phyloP scores from a whole-genome alignment of 441 rosid species.

The Brassica balearica region DNA sequence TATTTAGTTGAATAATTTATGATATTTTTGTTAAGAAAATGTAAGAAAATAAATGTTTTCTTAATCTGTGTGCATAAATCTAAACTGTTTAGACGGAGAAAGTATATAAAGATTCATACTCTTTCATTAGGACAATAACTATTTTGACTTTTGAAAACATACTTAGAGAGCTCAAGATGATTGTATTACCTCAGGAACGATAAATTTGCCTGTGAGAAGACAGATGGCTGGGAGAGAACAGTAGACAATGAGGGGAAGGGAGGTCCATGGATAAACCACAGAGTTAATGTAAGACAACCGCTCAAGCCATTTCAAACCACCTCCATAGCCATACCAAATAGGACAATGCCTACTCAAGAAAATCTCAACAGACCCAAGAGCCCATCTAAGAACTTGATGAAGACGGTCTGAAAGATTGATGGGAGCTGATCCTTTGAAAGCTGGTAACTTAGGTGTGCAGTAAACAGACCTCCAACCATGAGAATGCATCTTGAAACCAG shows the following conservation, averaged over 20 bases:
- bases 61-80: neutral
- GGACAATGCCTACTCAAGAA: slow-evolving; percentile 97
- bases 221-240: slow-evolving; percentile 95
- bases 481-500: slow-evolving; percentile 99
- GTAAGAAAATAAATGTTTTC: neutral
- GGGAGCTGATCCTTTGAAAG: slow-evolving; percentile 99
- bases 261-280: slow-evolving; percentile 90
- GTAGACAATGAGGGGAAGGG: slow-evolving; percentile 83
- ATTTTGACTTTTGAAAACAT: too few species aligned
- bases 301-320: slow-evolving; percentile 88
- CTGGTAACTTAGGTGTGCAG: slow-evolving; percentile 82
- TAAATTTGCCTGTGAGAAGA: slow-evolving; percentile 93
- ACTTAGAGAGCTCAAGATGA: slow-evolving; percentile 24
- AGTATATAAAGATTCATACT: neutral
- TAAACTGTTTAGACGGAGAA: neutral
- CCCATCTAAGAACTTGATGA: slow-evolving; percentile 99
- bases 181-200: slow-evolving; percentile 81
- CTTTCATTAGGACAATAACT: neutral
- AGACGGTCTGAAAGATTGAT: slow-evolving; percentile 98
- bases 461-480: slow-evolving; percentile 99
- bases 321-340: slow-evolving; percentile 94
- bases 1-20: neutral
- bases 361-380: slow-evolving; percentile 96
- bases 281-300: slow-evolving; percentile 92
- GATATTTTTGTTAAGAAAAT: neutral